These are phyloP conservation scores for Coemansia sp. DNA, from an alignment of 371 early-diverging fungal genomes.

Conservation along the genomic window DNA sequence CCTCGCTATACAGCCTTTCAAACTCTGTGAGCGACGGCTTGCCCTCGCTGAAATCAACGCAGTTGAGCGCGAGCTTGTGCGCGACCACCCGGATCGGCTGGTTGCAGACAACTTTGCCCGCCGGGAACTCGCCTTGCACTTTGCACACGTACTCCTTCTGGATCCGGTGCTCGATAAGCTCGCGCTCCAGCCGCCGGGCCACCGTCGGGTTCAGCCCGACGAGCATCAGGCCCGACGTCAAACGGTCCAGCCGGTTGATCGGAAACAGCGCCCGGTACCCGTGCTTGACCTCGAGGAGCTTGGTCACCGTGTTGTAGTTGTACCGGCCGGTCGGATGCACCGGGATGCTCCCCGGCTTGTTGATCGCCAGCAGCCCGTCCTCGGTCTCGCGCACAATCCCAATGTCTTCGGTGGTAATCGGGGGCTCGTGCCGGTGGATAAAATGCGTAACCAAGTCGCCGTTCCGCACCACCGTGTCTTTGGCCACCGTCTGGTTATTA, in stretches of 20 bases:
- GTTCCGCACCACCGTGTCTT: conserved; percentile 62
- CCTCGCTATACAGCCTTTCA: conserved; percentile 64
- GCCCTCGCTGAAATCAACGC: conserved; percentile 70
- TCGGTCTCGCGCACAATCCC: conserved; percentile 61
- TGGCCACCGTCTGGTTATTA: conserved; percentile 61
- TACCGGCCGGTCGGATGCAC: conserved; percentile 80
- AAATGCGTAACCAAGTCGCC: conserved; percentile 76
- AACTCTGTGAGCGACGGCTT: conserved; percentile 78
- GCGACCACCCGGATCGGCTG: conserved; percentile 81
- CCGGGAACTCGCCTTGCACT: conserved; percentile 85
- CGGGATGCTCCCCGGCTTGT: conserved; percentile 90
- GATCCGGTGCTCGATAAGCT: conserved; percentile 67
- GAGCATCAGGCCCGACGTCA: conserved; percentile 90
- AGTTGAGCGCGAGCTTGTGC: conserved; percentile 83
- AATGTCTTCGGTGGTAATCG: conserved; percentile 67
- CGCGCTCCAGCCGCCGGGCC: conserved; percentile 63
- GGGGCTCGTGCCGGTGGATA: conserved; percentile 95
- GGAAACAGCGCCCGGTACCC: conserved; percentile 66
- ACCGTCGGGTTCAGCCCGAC: conserved; percentile 64
- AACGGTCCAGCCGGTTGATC: conserved; percentile 85
- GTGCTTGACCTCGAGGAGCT: conserved; percentile 70
- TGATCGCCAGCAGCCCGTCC: conserved; percentile 72
- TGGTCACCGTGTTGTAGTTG: conserved; percentile 79
- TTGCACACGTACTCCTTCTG: conserved; percentile 85
- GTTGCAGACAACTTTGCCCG: conserved; percentile 64